These are phyloP conservation scores for Apiospora hydei DNA, from an alignment of 2,329 filamentous ascomycete species.

Conservation along the genomic window DNA sequence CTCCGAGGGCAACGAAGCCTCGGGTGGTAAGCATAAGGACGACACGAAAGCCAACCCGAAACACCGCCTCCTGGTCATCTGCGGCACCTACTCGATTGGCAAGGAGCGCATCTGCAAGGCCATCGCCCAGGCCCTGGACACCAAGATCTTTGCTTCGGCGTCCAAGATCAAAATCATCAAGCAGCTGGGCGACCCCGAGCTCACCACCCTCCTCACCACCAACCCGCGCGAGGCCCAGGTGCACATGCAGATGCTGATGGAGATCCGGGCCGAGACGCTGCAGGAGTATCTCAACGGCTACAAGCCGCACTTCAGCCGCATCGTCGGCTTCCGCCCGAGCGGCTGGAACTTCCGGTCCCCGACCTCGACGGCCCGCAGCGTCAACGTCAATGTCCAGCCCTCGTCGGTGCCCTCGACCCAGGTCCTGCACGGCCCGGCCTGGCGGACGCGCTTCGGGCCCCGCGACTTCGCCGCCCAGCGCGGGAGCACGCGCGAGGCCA, in stretches of 20 bases:
- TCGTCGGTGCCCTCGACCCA: slow-evolving; percentile 57
- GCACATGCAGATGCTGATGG: slow-evolving; percentile 96
- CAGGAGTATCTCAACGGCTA: slow-evolving; percentile 86
- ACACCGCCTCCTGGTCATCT: slow-evolving; percentile 84
- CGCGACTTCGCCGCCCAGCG: slow-evolving; percentile 80
- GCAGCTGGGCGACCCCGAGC: slow-evolving; percentile 85
- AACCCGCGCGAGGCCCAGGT: slow-evolving; percentile 88
- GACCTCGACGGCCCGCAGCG: slow-evolving; percentile 61
- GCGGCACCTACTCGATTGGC: slow-evolving; percentile 96
- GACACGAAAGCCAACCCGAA: slow-evolving; percentile 39
- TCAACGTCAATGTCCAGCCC: slow-evolving; percentile 61
- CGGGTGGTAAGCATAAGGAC: slow-evolving; percentile 2
- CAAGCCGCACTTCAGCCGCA: slow-evolving; percentile 81
- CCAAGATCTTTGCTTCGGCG: slow-evolving; percentile 88
- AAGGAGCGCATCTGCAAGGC: slow-evolving; percentile 96
- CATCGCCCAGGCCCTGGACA: slow-evolving; percentile 83
- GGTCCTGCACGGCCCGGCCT: slow-evolving; percentile 67
- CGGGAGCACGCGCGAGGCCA: slow-evolving; percentile 81
- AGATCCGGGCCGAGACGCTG: slow-evolving; percentile 89
- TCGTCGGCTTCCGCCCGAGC: slow-evolving; percentile 90
- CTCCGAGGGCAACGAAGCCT: slow-evolving; percentile 36
- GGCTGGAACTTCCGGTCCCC: slow-evolving; percentile 92
- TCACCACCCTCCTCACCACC: slow-evolving; percentile 77
- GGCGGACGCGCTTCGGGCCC: slow-evolving; percentile 77
- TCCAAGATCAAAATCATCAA: slow-evolving; percentile 84